phyloP scores from a whole-genome alignment of 176 grass and related monocot genomes.

The Avena sativa region DNA sequence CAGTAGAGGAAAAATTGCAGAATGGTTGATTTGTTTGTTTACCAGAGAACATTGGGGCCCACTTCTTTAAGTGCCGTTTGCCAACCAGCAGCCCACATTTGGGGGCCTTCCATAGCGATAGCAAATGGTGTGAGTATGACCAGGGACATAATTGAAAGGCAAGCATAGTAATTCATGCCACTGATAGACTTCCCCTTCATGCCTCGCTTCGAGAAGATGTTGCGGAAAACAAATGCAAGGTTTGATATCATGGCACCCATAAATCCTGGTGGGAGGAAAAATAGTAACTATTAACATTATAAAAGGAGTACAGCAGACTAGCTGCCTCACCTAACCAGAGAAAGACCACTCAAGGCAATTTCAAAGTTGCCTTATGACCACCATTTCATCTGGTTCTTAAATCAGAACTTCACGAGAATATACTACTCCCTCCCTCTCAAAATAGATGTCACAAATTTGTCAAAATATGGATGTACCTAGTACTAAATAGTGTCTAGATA shows the following conservation, averaged over 20 bases:
- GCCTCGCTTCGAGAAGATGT: slow-evolving; percentile 92
- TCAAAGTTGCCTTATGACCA: slow-evolving; percentile 4
- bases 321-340: neutral
- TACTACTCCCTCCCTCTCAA: too few species aligned
- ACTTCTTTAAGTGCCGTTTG: slow-evolving; percentile 74
- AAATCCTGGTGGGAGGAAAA: slow-evolving; percentile 68
- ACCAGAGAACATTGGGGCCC: slow-evolving; percentile 84
- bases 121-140: slow-evolving; percentile 92
- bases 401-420: neutral
- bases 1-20: slow-evolving; percentile 30
- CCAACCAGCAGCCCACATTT: slow-evolving; percentile 93
- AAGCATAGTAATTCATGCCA: slow-evolving; percentile 98
- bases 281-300: slow-evolving; percentile 31
- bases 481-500: too few species aligned
- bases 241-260: slow-evolving; percentile 99
- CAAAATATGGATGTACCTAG: too few species aligned
- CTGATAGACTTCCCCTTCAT: slow-evolving; percentile 92
- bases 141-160: slow-evolving; percentile 83
- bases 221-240: slow-evolving; percentile 94
- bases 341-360: slow-evolving; percentile 27
- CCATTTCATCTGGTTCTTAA: slow-evolving; percentile 19
- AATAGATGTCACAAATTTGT: too few species aligned
- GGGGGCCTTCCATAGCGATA: slow-evolving; percentile 84
- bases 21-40: slow-evolving; percentile 38
- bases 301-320: slow-evolving; percentile 21